phyloP scores from a whole-genome alignment of 208 protist genomes.

The Acanthamoeba castellanii region DNA sequence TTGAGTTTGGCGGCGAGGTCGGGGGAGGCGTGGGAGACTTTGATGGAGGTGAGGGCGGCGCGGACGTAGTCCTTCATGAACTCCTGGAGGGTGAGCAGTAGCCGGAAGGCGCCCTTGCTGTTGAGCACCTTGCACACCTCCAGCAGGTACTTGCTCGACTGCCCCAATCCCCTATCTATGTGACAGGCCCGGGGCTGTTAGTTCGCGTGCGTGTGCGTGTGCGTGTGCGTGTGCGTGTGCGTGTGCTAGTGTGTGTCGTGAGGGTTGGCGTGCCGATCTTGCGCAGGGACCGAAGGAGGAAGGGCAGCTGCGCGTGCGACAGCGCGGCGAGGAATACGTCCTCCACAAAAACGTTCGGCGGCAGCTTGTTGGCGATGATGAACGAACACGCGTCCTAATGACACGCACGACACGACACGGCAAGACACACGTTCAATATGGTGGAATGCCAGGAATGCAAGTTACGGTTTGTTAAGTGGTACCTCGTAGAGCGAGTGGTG shows the following conservation, averaged over 20 bases:
- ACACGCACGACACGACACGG: neutral
- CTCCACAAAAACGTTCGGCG: constrained; percentile 77
- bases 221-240: neutral
- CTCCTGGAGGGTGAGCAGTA: constrained; percentile 81
- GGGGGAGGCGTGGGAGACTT: constrained; percentile 75
- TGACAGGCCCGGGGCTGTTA: neutral
- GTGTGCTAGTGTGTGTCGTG: neutral
- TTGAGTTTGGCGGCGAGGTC: constrained; percentile 24
- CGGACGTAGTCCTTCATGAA: constrained; percentile 84
- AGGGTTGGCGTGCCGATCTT: constrained; percentile 66
- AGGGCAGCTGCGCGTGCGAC: constrained; percentile 1
- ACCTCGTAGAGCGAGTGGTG: constrained; percentile 74
- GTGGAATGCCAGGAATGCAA: no score
- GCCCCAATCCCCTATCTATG: neutral
- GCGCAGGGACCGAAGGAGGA: neutral
- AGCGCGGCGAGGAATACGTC: constrained; percentile 74
- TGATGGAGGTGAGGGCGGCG: constrained; percentile 83
- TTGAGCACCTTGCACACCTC: constrained; percentile 83
- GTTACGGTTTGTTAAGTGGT: no score
- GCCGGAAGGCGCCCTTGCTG: constrained; percentile 66
- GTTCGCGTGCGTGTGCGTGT: neutral
- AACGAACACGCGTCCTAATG: constrained; percentile 28
- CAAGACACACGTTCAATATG: no score
- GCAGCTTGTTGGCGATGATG: constrained; percentile 69
- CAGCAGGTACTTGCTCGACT: constrained; percentile 77